Evolutionary conservation across 441 rosid genomes (phyloP).

Genomic region (Brassica hybrid): DNA sequence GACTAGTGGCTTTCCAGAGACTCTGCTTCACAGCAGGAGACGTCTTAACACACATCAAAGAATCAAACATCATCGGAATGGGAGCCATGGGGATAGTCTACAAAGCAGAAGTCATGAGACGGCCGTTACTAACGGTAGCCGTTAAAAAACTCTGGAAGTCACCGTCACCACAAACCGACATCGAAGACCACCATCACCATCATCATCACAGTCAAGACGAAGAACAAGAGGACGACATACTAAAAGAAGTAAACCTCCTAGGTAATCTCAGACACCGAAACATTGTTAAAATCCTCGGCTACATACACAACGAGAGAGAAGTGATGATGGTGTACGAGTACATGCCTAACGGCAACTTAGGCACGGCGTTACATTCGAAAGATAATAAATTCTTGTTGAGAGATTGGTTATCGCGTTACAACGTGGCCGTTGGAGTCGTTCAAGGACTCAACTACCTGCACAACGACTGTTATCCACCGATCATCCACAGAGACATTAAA

Average conservation of each 20-base stretch:
- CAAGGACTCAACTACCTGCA: conserved; percentile 81
- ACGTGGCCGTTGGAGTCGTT: conserved; percentile 78
- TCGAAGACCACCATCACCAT: conserved; percentile 45
- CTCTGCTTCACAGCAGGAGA: conserved; percentile 68
- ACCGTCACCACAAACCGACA: conserved; percentile 37
- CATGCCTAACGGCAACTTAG: conserved; percentile 84
- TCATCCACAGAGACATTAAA: conserved; percentile 85
- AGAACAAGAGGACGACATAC: conserved; percentile 57
- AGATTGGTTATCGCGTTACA: conserved; percentile 80
- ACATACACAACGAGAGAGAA: conserved; percentile 72
- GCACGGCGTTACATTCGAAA: conserved; percentile 65
- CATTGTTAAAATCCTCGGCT: conserved; percentile 71
- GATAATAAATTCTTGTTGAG: conserved; percentile 57
- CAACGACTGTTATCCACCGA: conserved; percentile 73
- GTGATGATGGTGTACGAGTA: conserved; percentile 74
- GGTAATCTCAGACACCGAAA: conserved; percentile 77
- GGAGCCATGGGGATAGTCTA: conserved; percentile 82
- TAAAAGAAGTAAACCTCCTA: conserved; percentile 67
- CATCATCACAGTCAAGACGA: conserved; percentile 44
- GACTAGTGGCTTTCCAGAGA: conserved; percentile 77
- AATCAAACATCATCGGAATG: conserved; percentile 75
- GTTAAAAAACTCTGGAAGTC: conserved; percentile 84
- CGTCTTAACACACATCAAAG: conserved; percentile 65
- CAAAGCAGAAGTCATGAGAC: conserved; percentile 70
- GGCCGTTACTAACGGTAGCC: conserved; percentile 60